A percentile compares a stretch with the other conserved stretches of the same genome.
These are phyloP conservation scores for Pelagomonas calceolata DNA, from an alignment of 108 stramenopile species.

Conservation along the genomic window DNA sequence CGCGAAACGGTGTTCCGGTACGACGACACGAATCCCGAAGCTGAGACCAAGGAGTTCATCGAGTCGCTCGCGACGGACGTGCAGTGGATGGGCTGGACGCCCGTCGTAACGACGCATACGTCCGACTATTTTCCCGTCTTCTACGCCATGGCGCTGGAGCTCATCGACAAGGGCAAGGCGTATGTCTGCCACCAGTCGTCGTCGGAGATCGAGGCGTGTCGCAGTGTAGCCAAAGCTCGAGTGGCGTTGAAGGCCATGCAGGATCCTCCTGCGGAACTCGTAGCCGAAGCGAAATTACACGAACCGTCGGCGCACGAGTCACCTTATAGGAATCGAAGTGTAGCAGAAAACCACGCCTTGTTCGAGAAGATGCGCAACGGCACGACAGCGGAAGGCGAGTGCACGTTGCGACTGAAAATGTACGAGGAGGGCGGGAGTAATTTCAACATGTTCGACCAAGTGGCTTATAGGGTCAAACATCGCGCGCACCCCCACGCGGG, in stretches of 20 bases:
- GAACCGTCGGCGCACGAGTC: conserved; percentile 9
- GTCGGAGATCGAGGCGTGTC: conserved; percentile 77
- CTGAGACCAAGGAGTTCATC: conserved; percentile 90
- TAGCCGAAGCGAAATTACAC: neutral
- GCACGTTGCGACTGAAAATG: conserved; percentile 93
- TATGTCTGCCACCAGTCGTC: conserved; percentile 97
- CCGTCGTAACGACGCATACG: conserved; percentile 78
- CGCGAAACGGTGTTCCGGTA: conserved; percentile 85
- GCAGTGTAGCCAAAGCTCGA: conserved; percentile 75
- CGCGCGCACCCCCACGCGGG: conserved; percentile 89
- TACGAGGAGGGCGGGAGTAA: conserved; percentile 63
- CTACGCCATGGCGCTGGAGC: conserved; percentile 71
- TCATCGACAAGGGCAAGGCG: conserved; percentile 79
- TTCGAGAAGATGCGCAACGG: conserved; percentile 72
- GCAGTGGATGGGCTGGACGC: conserved; percentile 88
- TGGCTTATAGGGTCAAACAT: conserved; percentile 89
- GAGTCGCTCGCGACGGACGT: conserved; percentile 62
- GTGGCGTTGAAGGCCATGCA: conserved; percentile 43
- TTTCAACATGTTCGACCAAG: conserved; percentile 81
- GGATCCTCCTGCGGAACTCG: conserved; percentile 32
- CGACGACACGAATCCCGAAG: conserved; percentile 99
- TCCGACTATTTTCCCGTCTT: conserved; percentile 83
- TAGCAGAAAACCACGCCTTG: conserved; percentile 73
- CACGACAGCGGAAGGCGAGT: conserved; percentile 25
- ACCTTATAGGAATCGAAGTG: conserved; percentile 62